Conservation (phyloP, 2,329 filamentous ascomycete genomes). For the Hypomyces perniciosus region DNA sequence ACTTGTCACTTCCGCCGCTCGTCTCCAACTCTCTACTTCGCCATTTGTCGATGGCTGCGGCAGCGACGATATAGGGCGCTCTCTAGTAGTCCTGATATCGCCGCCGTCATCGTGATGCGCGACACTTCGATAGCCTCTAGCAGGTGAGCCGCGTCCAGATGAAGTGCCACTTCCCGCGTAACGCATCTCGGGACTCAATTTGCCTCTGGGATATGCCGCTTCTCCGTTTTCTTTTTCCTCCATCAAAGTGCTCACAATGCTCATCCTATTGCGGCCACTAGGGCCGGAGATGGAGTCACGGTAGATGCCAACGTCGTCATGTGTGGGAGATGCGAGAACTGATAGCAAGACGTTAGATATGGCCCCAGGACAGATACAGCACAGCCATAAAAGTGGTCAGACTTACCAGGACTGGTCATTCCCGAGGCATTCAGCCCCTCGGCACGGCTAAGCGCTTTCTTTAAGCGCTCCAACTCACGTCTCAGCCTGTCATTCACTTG, state of each 20-base stretch:
- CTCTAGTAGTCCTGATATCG: slow-evolving; percentile 25
- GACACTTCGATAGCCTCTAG: slow-evolving; percentile 45
- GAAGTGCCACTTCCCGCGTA: slow-evolving; percentile 45
- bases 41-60: slow-evolving; percentile 29
- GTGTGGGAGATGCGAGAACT: slow-evolving; percentile 45
- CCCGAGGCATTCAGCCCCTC: slow-evolving; percentile 43
- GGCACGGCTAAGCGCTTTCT: slow-evolving; percentile 69
- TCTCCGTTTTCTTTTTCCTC: slow-evolving; percentile 74
- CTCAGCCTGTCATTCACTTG: slow-evolving; percentile 77
- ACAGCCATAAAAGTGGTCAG: neutral
- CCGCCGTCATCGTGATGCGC: slow-evolving; percentile 27
- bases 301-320: slow-evolving; percentile 56
- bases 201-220: slow-evolving; percentile 40
- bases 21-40: slow-evolving; percentile 79
- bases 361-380: neutral
- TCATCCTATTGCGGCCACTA: slow-evolving; percentile 47
- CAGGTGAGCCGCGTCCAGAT: slow-evolving; percentile 55
- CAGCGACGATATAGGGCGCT: slow-evolving; percentile 31
- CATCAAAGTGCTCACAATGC: slow-evolving; percentile 59
- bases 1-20: slow-evolving; percentile 94
- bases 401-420: slow-evolving; percentile 33
- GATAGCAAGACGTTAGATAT: slow-evolving; percentile 15
- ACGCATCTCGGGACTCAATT: slow-evolving; percentile 50
- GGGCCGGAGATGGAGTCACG: slow-evolving; percentile 42
- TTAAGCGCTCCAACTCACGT: slow-evolving; percentile 86